phyloP scores from a whole-genome alignment of 2,329 filamentous ascomycete genomes.

The Aspergillus alliaceus region DNA sequence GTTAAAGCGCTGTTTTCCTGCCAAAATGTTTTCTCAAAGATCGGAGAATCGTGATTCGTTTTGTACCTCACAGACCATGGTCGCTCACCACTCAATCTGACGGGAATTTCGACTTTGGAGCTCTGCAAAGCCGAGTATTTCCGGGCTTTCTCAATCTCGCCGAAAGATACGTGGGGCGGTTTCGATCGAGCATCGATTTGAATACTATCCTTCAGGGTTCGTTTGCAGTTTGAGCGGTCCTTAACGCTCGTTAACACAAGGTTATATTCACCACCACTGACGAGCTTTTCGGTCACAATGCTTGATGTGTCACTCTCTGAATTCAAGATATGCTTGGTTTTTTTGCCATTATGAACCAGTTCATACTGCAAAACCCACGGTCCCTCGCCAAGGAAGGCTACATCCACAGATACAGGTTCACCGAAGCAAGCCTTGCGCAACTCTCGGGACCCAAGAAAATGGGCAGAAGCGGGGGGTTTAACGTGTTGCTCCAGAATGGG shows the following conservation, averaged over 20 bases:
- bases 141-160: slow-evolving; percentile 77
- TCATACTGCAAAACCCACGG: slow-evolving; percentile 94
- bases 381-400: slow-evolving; percentile 75
- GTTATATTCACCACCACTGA: slow-evolving; percentile 85
- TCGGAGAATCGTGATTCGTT: slow-evolving; percentile 53
- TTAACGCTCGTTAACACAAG: slow-evolving; percentile 82
- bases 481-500: slow-evolving; percentile 81
- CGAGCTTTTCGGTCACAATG: slow-evolving; percentile 73
- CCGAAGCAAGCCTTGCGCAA: slow-evolving; percentile 74
- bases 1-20: slow-evolving; percentile 68
- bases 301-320: slow-evolving; percentile 65
- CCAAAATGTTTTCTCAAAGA: slow-evolving; percentile 50
- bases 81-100: slow-evolving; percentile 80
- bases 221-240: slow-evolving; percentile 83
- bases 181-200: slow-evolving; percentile 87
- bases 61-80: slow-evolving; percentile 83
- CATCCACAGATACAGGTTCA: slow-evolving; percentile 71
- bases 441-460: slow-evolving; percentile 59
- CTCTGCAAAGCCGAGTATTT: slow-evolving; percentile 75
- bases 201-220: slow-evolving; percentile 77
- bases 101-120: slow-evolving; percentile 69
- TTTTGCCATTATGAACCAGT: slow-evolving; percentile 82
- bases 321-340: slow-evolving; percentile 66
- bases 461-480: slow-evolving; percentile 84
- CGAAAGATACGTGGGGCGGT: slow-evolving; percentile 82